Conservation (phyloP, 2,329 filamentous ascomycete species). For the Fusarium incarnatum region DNA sequence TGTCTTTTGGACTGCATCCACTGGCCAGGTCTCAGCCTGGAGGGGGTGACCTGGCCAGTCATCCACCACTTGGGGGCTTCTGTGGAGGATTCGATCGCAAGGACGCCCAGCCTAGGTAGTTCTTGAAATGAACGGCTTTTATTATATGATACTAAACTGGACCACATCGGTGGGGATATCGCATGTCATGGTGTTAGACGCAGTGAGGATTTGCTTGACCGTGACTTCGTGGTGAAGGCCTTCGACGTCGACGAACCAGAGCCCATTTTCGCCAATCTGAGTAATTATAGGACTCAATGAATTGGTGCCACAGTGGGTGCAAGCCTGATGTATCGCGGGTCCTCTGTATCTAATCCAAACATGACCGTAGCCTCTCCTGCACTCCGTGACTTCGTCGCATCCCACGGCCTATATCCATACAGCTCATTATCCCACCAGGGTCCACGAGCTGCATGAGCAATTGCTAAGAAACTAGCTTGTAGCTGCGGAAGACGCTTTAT, state of each 20-base stretch:
- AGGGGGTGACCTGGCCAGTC: not conserved
- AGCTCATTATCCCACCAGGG: conserved; percentile 38
- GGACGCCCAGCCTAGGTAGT: no score
- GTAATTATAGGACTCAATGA: not conserved
- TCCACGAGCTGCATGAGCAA: conserved; percentile 33
- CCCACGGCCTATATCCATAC: conserved; percentile 23
- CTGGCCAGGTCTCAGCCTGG: not conserved
- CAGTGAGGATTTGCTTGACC: not conserved
- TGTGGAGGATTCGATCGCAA: not conserved
- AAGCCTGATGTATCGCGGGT: conserved; percentile 36
- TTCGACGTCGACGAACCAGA: not conserved
- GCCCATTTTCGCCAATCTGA: not conserved
- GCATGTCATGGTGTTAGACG: not conserved
- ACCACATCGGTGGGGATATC: not conserved
- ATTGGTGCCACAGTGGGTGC: conserved; percentile 35
- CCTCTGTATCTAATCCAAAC: conserved; percentile 35
- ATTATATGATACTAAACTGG: not conserved
- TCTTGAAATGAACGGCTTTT: not conserved
- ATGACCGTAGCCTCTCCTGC: conserved; percentile 27
- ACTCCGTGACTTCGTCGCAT: conserved; percentile 2
- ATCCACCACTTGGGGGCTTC: not conserved
- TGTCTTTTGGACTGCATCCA: not conserved
- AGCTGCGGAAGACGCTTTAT: conserved; percentile 28
- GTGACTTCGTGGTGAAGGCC: not conserved
- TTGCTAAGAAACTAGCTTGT: conserved; percentile 36